Base-by-base conservation (phyloP, 495 filamentous ascomycete genomes). In the Penicillium macrosclerotiorum region DNA sequence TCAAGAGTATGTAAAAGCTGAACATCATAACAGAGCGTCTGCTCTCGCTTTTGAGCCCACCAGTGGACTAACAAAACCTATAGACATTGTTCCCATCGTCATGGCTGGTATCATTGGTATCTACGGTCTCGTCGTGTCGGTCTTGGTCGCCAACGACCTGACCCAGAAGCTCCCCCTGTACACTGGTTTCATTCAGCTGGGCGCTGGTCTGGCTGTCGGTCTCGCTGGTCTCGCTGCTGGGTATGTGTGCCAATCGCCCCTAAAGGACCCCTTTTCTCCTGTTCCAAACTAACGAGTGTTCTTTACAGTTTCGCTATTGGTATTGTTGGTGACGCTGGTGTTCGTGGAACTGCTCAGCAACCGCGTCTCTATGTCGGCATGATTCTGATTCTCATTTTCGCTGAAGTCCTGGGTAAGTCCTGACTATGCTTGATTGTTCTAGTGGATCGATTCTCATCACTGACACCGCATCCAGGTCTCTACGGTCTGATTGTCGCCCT, bases 31-130 rank as follows among this genome's bases (percentile, higher is more conserved):
- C 17, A 40, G 4, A 22, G 11, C 31, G 8, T 4, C 14, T 17
- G 19, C 13, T 26, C n/a, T 41, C 12, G 20, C 27, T n/a, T n/a
- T n/a, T n/a, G n/a, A n/a, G n/a, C n/a, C n/a, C n/a, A n/a, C n/a
- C n/a, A n/a, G n/a, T n/a, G n/a, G n/a, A n/a, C n/a, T 39, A 16
- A 11, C 2, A 14, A 8, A 12, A 13, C 33, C 45, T 39, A 14
- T 54, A 98, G 93, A 97, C 79, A 95, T 98, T 65, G 90, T 98
- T 48, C 93, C 93, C 63, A 93, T 98, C 72, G 95, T 99, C 81
- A 99, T 99, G 93, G 93, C 93, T 78, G 93, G 93, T 97, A 99
- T 99, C 75, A 96, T 99, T 72, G 94, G 88, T 85, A 99, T 99
- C 74, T 99, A 99, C 79, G 93, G 93, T 60, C 82, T 99, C 41